phyloP scores from a whole-genome alignment of 495 filamentous ascomycete species.

The Eremomyces bilateralis region DNA sequence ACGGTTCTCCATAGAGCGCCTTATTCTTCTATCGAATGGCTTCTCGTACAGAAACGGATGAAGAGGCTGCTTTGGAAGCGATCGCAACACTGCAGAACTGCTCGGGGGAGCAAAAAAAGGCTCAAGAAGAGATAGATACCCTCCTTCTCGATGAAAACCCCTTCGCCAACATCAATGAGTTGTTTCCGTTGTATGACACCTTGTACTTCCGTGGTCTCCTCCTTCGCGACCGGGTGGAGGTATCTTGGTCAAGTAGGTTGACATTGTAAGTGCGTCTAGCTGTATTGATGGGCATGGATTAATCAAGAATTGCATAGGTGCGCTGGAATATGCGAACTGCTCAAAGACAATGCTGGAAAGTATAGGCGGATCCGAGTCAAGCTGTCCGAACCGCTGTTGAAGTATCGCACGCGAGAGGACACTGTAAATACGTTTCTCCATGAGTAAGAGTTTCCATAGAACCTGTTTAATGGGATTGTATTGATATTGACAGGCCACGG shows the following conservation, averaged over 20 bases:
- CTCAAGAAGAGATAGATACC: conserved; percentile 8
- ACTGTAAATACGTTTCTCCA: conserved; percentile 19
- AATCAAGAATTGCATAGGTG: conserved; percentile 16
- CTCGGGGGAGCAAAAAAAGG: conserved; percentile 10
- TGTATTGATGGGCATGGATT: conserved; percentile 20
- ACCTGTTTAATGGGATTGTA: too few species aligned
- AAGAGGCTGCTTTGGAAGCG: conserved; percentile 16
- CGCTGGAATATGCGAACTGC: conserved; percentile 19
- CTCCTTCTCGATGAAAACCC: conserved; percentile 11
- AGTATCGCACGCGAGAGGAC: conserved; percentile 16
- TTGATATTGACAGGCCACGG: neutral
- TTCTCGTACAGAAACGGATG: conserved; percentile 18
- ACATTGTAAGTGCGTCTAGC: conserved; percentile 3
- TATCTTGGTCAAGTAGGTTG: conserved; percentile 2
- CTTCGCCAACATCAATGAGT: conserved; percentile 17
- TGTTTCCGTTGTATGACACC: conserved; percentile 15
- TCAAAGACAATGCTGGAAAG: conserved; percentile 14
- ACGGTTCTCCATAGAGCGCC: neutral
- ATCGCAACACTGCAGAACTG: conserved; percentile 12
- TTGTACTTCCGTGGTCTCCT: conserved; percentile 18
- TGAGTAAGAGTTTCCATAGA: too few species aligned
- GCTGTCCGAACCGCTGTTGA: conserved; percentile 16
- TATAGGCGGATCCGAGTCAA: conserved; percentile 17
- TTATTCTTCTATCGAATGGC: conserved; percentile 8
- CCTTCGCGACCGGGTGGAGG: neutral